These are phyloP conservation scores for Dianthus caryophyllus DNA, from an alignment of 148 eudicot genomes.

Conservation along the genomic window DNA sequence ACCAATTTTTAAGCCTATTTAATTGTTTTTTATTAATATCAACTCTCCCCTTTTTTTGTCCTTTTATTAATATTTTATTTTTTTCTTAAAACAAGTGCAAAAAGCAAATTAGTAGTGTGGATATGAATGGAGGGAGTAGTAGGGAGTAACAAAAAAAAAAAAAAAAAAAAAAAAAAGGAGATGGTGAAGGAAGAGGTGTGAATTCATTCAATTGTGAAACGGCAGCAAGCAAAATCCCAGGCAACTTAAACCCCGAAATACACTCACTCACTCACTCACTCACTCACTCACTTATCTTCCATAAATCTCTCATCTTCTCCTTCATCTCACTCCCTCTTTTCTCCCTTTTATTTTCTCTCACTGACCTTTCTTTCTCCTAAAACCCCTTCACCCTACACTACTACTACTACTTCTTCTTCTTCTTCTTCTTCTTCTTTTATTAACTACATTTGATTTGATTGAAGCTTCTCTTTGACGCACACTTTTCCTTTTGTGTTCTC, in stretches of 20 bases:
- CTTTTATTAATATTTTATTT: too few relatives aligned
- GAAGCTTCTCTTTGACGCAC: constrained; percentile 37
- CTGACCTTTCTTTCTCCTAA: neutral
- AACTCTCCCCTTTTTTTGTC: too few relatives aligned
- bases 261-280: neutral
- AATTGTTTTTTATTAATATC: too few relatives aligned
- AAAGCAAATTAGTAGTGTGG: too few relatives aligned
- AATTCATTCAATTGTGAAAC: neutral
- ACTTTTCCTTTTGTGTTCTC: constrained; percentile 15
- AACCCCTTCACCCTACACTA: constrained; percentile 5
- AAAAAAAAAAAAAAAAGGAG: too few relatives aligned
- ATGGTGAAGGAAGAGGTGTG: too few relatives aligned
- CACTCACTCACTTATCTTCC: too few relatives aligned
- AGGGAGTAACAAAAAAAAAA: constrained; percentile 1
- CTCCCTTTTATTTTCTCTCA: neutral
- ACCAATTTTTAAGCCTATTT: too few relatives aligned
- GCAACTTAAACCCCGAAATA: neutral
- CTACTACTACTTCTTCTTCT: neutral
- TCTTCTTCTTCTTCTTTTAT: constrained; percentile 8
- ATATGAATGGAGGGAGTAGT: too few relatives aligned
- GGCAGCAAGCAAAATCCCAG: neutral
- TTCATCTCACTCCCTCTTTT: neutral
- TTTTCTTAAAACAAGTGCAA: too few relatives aligned
- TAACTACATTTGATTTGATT: too few relatives aligned
- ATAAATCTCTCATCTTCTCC: neutral